Evolutionary conservation across 169 alveolate genomes (phyloP).

Genomic region (Besnoitia besnoiti): DNA sequence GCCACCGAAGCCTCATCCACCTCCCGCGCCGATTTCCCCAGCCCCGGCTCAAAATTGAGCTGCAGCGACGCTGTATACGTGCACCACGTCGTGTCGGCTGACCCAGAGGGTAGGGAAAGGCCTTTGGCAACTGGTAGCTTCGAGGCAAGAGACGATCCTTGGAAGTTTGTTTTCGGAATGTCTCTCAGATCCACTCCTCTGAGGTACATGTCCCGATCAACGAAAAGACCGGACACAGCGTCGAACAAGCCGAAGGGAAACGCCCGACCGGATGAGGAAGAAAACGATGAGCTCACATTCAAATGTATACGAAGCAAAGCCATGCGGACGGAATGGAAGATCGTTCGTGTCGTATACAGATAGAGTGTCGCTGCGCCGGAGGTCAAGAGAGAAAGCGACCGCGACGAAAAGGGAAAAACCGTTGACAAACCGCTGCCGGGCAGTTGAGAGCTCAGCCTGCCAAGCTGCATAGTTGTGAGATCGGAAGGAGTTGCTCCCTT

Average conservation of each 20-base stretch:
- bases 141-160: neutral
- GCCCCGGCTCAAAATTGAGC: constrained; percentile 25
- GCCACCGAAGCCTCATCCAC: neutral
- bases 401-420: neutral
- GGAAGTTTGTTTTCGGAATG: constrained; percentile 1
- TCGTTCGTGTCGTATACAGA: constrained; percentile 33
- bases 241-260: neutral
- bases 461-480: neutral
- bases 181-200: constrained; percentile 15
- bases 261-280: neutral
- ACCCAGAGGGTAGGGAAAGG: neutral
- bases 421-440: neutral
- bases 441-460: neutral
- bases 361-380: constrained; percentile 17
- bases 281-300: neutral
- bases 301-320: constrained; percentile 32
- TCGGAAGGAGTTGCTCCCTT: neutral
- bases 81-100: constrained; percentile 15
- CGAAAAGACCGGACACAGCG: neutral
- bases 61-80: constrained; percentile 32
- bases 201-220: constrained; percentile 5
- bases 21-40: constrained; percentile 24
- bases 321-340: constrained; percentile 28
- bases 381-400: constrained; percentile 5
- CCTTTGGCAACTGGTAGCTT: neutral